These are phyloP conservation scores for Hygrocybe coccinea DNA, from an alignment of 768 basidiomycete species.

Conservation along the genomic window DNA sequence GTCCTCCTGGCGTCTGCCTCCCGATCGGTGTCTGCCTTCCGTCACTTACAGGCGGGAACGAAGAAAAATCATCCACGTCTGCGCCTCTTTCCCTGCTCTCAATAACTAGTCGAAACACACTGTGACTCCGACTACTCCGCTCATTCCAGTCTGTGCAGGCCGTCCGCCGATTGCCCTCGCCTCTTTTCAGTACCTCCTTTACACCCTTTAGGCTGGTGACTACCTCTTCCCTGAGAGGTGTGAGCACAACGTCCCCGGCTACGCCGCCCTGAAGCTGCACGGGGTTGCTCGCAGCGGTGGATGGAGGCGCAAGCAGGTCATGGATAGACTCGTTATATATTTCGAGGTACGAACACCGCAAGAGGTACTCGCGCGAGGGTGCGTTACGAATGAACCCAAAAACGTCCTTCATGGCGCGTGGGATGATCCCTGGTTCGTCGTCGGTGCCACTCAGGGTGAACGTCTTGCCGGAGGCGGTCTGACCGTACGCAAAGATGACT, in stretches of 20 bases:
- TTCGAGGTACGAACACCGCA: slow-evolving; percentile 93
- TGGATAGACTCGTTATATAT: slow-evolving; percentile 93
- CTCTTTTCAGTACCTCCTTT: slow-evolving; percentile 75
- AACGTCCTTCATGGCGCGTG: slow-evolving; percentile 86
- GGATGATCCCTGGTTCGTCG: slow-evolving; percentile 89
- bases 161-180: slow-evolving; percentile 82
- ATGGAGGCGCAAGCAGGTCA: slow-evolving; percentile 76
- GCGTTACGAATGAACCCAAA: slow-evolving; percentile 79
- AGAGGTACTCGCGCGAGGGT: slow-evolving; percentile 80
- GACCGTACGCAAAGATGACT: slow-evolving; percentile 91
- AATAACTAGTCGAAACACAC: slow-evolving; percentile 88
- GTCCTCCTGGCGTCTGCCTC: slow-evolving; percentile 46
- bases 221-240: slow-evolving; percentile 84
- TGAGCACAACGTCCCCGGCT: slow-evolving; percentile 56
- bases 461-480: slow-evolving; percentile 70
- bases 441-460: slow-evolving; percentile 67
- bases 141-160: slow-evolving; percentile 99
- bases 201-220: slow-evolving; percentile 89
- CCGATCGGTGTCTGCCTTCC: slow-evolving; percentile 29
- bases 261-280: slow-evolving; percentile 72
- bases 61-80: slow-evolving; percentile 31
- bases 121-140: slow-evolving; percentile 89
- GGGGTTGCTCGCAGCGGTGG: slow-evolving; percentile 47
- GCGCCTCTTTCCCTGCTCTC: slow-evolving; percentile 72
- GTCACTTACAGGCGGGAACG: slow-evolving; percentile 23